Percentiles rank a stretch among this genome's conserved stretches.
These are phyloP conservation scores for Colletotrichum sp. DNA, from an alignment of 2,329 filamentous ascomycete genomes.

Conservation along the genomic window DNA sequence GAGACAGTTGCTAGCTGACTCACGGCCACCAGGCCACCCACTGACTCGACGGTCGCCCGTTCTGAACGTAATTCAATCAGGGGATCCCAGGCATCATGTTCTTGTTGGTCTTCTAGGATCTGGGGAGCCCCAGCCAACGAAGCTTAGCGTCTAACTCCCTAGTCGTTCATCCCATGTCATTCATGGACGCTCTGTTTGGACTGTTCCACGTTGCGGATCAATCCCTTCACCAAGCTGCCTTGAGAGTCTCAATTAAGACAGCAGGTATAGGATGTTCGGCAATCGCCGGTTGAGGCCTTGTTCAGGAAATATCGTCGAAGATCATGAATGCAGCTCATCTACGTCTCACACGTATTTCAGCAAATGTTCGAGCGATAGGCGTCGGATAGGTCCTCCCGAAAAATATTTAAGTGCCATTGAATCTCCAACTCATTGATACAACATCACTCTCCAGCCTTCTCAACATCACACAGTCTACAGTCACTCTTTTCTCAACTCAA, in stretches of 20 bases:
- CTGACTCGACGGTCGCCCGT: neutral
- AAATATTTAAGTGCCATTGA: neutral
- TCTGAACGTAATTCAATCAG: neutral
- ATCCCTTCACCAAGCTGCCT: neutral
- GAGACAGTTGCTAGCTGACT: neutral
- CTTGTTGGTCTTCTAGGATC: neutral
- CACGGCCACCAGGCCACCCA: neutral
- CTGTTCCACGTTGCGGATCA: neutral
- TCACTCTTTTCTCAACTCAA: neutral
- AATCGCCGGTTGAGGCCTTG: neutral
- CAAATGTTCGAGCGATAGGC: neutral
- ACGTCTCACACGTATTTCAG: neutral
- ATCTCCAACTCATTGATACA: neutral
- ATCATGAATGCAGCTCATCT: neutral
- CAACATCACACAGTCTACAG: neutral
- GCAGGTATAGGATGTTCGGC: neutral
- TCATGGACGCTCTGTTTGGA: neutral
- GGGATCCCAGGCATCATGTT: neutral
- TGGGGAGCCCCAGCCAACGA: neutral
- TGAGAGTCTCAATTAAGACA: neutral
- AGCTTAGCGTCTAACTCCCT: neutral
- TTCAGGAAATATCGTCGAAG: neutral
- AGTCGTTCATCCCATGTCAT: neutral
- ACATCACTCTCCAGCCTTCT: neutral
- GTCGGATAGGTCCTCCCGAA: neutral